Base-by-base conservation (phyloP, 169 alveolate species). In the Theileria sp. region DNA sequence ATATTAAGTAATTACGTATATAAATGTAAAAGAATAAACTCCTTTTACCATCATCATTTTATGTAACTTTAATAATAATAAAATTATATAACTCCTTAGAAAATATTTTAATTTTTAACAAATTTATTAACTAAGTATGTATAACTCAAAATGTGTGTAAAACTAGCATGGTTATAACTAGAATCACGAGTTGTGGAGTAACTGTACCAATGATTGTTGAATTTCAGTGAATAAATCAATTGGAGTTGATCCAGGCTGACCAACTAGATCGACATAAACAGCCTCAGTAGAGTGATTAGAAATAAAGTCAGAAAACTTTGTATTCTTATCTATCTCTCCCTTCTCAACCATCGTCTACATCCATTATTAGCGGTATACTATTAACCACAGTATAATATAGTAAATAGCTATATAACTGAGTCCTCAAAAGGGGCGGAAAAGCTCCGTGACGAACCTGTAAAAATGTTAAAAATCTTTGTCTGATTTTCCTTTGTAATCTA, bases 381-480 rank as follows among this genome's bases (percentile, higher is more conserved):
- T 32, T 32, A 32, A 32, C 1, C 5, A 32, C 36, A 32, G 8
- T 32, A 5, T 32, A 32, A 32, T 32, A 32, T 32, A 32, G 36
- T 32, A 32, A 1, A 32, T 32, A 32, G 1, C 36, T 32, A 32
- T 5, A 5, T 32, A 32, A 32, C 1, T 32, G n/a, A n/a, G n/a
- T n/a, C n/a, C n/a, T n/a, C n/a, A n/a, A n/a, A n/a, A n/a, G n/a
- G n/a, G n/a, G n/a, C n/a, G n/a, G n/a, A n/a, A n/a, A n/a, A n/a
- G 17, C 17, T 44, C 54, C 12, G 12, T 10, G 1, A 74, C 86
- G 62, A 51, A 86, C 94, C 84, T 92, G 82, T 30, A 92, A 72
- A 50, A 87, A 87, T n/a, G 83, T 80, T 50, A 80, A 54, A 70
- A 92, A 92, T 10, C 93, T 76, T 61, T 89, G 92, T 61, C 95